phyloP scores from a whole-genome alignment of 176 grass and related monocot species.

The Neostapfia colusana region DNA sequence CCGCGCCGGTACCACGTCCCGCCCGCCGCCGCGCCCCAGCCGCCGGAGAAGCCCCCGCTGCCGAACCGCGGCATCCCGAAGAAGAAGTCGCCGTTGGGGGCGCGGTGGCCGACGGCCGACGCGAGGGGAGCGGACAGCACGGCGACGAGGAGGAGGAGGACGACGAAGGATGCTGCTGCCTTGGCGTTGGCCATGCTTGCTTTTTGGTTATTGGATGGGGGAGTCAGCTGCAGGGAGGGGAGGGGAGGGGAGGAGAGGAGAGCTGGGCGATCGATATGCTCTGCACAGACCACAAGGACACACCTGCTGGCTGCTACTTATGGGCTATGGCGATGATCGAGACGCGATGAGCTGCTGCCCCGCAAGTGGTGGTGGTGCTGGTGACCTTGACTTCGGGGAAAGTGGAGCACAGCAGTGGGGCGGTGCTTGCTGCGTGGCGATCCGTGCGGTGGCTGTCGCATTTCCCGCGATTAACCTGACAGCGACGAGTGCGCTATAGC shows the following conservation, averaged over 20 bases:
- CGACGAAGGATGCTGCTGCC: background rate
- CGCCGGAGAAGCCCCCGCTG: slow-evolving; percentile 13
- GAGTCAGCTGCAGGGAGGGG: no score
- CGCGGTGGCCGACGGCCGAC: background rate
- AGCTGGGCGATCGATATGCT: no score
- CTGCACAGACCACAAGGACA: background rate
- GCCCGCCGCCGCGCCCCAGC: background rate
- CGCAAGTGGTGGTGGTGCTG: background rate
- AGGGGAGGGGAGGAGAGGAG: background rate
- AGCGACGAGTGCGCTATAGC: background rate
- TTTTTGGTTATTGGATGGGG: no score
- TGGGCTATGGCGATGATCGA: background rate
- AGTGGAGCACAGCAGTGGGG: background rate
- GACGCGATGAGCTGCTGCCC: background rate
- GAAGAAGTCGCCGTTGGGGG: background rate
- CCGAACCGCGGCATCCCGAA: slow-evolving; percentile 38
- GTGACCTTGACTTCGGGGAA: slow-evolving; percentile 2
- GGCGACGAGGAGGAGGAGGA: background rate
- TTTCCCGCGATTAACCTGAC: background rate
- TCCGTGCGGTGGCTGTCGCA: background rate
- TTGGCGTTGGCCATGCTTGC: slow-evolving; percentile 19
- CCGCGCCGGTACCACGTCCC: slow-evolving; percentile 35
- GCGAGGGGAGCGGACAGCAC: background rate
- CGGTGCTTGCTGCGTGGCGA: background rate
- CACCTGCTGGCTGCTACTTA: no score